These are phyloP conservation scores for Quillaja saponaria DNA, from an alignment of 306 rosid genomes.

Conservation along the genomic window DNA sequence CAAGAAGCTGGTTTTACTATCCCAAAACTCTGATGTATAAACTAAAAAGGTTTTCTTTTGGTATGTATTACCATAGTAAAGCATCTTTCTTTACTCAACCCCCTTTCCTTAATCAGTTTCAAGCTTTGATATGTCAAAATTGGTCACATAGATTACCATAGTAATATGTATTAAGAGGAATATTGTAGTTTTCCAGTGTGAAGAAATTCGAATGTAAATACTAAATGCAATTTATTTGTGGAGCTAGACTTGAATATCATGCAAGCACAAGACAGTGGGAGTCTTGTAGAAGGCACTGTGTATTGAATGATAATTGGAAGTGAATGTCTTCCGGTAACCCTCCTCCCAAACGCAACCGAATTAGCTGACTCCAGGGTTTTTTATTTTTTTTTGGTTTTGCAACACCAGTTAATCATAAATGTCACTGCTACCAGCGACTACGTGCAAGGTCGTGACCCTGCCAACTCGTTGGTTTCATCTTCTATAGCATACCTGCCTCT, in stretches of 20 bases:
- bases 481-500: too few species aligned
- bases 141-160: background rate
- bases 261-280: background rate
- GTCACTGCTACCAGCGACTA: too few species aligned
- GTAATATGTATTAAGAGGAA: background rate
- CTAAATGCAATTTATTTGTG: background rate
- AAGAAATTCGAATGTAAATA: background rate
- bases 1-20: slow-evolving; percentile 1
- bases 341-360: too few species aligned
- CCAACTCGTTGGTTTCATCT: too few species aligned
- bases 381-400: too few species aligned
- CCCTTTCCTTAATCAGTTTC: background rate
- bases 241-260: background rate
- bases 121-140: background rate
- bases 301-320: too few species aligned
- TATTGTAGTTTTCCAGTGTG: background rate
- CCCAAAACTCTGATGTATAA: slow-evolving; percentile 20
- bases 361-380: too few species aligned
- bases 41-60: slow-evolving; percentile 2
- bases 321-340: too few species aligned
- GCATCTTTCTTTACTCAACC: background rate
- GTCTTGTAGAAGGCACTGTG: background rate
- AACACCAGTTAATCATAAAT: too few species aligned
- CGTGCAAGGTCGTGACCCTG: too few species aligned
- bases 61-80: slow-evolving; percentile 9